Evolutionary conservation across 768 basidiomycete species (phyloP).

Genomic region (Xerocomellus chrysenteron): DNA sequence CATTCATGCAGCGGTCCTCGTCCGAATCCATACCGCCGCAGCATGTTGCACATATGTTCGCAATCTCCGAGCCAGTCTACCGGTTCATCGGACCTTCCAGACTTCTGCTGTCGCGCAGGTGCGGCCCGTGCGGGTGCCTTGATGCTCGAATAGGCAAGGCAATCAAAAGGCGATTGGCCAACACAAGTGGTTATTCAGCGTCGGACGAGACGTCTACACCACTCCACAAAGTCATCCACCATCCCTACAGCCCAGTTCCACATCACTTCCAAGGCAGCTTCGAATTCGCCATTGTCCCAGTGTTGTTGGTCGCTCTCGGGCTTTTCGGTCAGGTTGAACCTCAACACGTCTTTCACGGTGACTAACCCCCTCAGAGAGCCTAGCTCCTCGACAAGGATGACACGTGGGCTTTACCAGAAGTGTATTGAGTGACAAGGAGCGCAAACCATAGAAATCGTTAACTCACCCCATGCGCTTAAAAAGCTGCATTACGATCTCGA

Average conservation of each 20-base stretch:
- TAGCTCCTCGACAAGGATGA: constrained; percentile 91
- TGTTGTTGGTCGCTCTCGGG: constrained; percentile 47
- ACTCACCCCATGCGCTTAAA: constrained; percentile 97
- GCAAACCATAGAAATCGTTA: neutral
- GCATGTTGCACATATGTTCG: neutral
- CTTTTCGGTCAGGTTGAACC: constrained; percentile 68
- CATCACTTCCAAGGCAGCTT: constrained; percentile 59
- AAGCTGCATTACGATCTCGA: constrained; percentile 96
- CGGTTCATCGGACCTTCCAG: neutral
- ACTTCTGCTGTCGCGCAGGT: neutral
- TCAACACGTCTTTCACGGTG: constrained; percentile 94
- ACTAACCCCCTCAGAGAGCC: constrained; percentile 83
- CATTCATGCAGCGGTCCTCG: too few species aligned
- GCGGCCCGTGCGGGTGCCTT: too few species aligned
- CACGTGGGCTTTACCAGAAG: constrained; percentile 66
- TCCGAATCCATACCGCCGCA: neutral
- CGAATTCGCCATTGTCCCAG: constrained; percentile 66
- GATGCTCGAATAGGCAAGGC: neutral
- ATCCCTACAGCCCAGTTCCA: constrained; percentile 53
- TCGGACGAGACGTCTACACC: constrained; percentile 27
- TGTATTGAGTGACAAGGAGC: neutral
- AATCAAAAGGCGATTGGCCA: neutral
- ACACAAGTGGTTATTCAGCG: constrained; percentile 11
- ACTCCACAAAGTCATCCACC: constrained; percentile 30
- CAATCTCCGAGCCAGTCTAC: neutral